Evolutionary conservation across 83 land plant genomes (phyloP).

Genomic region (Picea abies): DNA sequence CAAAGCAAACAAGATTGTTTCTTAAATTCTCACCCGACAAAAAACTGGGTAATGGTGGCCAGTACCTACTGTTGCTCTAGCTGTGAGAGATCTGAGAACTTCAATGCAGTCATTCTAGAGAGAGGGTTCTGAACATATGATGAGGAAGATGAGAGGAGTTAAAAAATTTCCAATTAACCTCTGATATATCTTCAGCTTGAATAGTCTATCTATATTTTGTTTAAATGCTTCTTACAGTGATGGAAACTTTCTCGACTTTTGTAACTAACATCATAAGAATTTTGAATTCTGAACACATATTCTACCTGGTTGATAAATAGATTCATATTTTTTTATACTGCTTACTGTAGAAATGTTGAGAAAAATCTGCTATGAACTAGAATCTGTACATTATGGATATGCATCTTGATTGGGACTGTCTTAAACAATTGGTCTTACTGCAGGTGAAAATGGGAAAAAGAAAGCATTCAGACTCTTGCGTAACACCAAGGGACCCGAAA

Average conservation of each 20-base stretch:
- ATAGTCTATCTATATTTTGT: not conserved
- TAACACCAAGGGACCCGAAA: not conserved
- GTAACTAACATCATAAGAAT: not conserved
- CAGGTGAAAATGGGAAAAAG: constrained; percentile 4
- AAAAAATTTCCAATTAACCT: not conserved
- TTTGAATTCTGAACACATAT: not conserved
- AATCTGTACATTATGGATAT: not conserved
- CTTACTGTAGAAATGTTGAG: not conserved
- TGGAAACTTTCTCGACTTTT: not conserved
- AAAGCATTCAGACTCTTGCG: not conserved
- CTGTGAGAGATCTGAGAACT: not conserved
- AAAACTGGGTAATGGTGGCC: not conserved
- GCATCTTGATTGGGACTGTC: not conserved
- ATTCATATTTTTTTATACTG: no score
- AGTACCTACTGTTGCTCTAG: not conserved
- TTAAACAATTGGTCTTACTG: not conserved
- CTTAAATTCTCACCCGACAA: not conserved
- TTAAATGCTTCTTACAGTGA: not conserved
- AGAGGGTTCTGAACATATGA: not conserved
- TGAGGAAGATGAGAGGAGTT: not conserved
- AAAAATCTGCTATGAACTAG: not conserved
- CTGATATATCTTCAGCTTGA: not conserved
- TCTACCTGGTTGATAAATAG: not conserved
- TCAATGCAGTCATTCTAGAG: not conserved
- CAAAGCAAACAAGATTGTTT: not conserved